These are phyloP conservation scores for Davidsoniella neocaledoniae DNA, from an alignment of 2,329 filamentous ascomycete genomes.

Conservation along the genomic window DNA sequence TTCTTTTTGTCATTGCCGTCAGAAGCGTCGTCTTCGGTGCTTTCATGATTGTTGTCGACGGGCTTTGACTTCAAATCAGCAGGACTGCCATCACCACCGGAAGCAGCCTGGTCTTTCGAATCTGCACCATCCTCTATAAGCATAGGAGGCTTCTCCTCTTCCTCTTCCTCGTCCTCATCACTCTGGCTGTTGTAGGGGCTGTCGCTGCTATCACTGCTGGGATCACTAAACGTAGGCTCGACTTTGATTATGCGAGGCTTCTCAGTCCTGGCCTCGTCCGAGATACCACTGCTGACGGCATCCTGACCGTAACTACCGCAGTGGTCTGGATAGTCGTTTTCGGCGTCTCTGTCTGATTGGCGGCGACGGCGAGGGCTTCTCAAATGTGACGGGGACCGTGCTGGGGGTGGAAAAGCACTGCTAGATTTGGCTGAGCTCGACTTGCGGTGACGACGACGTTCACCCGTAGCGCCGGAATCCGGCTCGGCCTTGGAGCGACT, in stretches of 20 bases:
- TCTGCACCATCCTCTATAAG: not conserved
- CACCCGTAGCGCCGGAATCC: not conserved
- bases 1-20: not conserved
- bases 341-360: not conserved
- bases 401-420: not conserved
- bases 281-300: not conserved
- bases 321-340: not conserved
- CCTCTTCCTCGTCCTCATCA: not conserved
- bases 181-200: not conserved
- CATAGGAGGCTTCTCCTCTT: not conserved
- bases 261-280: not conserved
- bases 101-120: not conserved
- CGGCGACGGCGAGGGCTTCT: not conserved
- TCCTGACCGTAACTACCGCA: not conserved
- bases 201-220: too few species aligned
- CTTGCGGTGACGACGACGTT: not conserved
- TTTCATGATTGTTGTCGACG: not conserved
- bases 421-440: conserved; percentile 2
- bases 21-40: not conserved
- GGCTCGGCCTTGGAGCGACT: conserved; percentile 5
- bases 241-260: not conserved
- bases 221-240: not conserved
- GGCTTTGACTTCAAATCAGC: not conserved
- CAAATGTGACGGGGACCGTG: not conserved
- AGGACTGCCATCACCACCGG: not conserved